These are phyloP conservation scores for Lachancea fermentati DNA, from an alignment of 805 yeast species.

Conservation along the genomic window DNA sequence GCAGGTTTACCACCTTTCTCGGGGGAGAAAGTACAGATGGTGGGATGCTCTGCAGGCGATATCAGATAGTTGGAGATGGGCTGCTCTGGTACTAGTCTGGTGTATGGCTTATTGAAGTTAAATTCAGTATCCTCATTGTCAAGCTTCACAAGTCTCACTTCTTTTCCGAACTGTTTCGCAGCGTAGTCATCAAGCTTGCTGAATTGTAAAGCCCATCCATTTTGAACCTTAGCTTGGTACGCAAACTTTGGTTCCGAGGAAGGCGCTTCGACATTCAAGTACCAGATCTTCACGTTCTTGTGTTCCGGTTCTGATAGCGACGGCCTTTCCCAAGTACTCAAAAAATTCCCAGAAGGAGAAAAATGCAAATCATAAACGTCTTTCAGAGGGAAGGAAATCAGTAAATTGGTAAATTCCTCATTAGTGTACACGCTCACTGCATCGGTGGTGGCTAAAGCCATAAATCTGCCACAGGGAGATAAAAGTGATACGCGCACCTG, in stretches of 20 bases:
- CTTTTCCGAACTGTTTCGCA: conserved; percentile 25
- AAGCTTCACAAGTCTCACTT: conserved; percentile 34
- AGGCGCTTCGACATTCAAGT: conserved; percentile 45
- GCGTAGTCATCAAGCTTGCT: conserved; percentile 33
- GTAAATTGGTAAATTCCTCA: conserved; percentile 19
- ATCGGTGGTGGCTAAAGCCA: conserved; percentile 28
- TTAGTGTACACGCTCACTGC: conserved; percentile 27
- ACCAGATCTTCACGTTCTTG: conserved; percentile 76
- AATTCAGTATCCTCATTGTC: conserved; percentile 39
- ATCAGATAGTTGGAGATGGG: conserved; percentile 41
- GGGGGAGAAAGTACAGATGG: conserved; percentile 86
- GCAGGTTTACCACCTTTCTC: conserved; percentile 89
- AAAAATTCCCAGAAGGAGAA: conserved; percentile 79
- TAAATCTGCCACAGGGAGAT: conserved; percentile 33
- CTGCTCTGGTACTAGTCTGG: conserved; percentile 48
- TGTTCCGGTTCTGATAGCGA: conserved; percentile 62
- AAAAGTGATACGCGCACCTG: conserved; percentile 22
- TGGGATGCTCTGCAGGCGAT: conserved; percentile 88
- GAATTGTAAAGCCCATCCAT: conserved; percentile 61
- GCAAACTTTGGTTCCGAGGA: conserved; percentile 30
- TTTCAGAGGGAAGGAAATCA: conserved; percentile 33
- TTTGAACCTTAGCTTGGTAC: conserved; percentile 75
- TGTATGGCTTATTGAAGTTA: conserved; percentile 48
- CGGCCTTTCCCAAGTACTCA: conserved; percentile 90
- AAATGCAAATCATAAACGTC: conserved; percentile 81